phyloP scores from a whole-genome alignment of 306 rosid genomes.

The Heteromeles arbutifolia region DNA sequence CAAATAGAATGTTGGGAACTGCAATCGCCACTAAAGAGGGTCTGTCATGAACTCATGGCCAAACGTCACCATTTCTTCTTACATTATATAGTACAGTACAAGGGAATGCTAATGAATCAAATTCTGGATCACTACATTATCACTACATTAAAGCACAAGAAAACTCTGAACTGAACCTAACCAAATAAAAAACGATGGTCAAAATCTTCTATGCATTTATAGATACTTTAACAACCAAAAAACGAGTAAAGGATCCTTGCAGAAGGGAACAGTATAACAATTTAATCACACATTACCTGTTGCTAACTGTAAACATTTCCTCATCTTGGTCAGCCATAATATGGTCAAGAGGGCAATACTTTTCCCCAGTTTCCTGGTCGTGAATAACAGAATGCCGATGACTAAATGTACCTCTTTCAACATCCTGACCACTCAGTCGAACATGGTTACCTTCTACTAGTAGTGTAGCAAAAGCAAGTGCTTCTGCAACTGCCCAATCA shows the following conservation, averaged over 20 bases:
- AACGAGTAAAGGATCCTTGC: background rate
- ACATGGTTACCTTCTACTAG: constrained; percentile 93
- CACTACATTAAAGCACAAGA: background rate
- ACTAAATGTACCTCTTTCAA: constrained; percentile 96
- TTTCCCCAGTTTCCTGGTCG: constrained; percentile 80
- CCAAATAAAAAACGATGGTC: background rate
- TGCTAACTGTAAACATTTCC: constrained; percentile 97
- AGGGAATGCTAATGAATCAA: background rate
- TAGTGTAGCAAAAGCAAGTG: constrained; percentile 94
- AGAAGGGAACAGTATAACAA: constrained; percentile 1
- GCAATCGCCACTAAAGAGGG: background rate
- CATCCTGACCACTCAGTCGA: constrained; percentile 94
- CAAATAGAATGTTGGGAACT: background rate
- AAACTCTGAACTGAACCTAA: background rate
- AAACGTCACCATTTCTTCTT: background rate
- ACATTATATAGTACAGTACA: background rate
- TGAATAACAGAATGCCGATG: constrained; percentile 92
- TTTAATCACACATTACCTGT: constrained; percentile 52
- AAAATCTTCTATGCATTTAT: background rate
- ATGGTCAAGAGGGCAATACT: constrained; percentile 83
- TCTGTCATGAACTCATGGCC: background rate
- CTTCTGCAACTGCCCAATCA: constrained; percentile 94
- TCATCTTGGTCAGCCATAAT: constrained; percentile 77
- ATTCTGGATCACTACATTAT: background rate
- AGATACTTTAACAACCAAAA: background rate